These are phyloP conservation scores for Stramenopiles sp. DNA, from an alignment of 352 stramenopile genomes.

Conservation along the genomic window DNA sequence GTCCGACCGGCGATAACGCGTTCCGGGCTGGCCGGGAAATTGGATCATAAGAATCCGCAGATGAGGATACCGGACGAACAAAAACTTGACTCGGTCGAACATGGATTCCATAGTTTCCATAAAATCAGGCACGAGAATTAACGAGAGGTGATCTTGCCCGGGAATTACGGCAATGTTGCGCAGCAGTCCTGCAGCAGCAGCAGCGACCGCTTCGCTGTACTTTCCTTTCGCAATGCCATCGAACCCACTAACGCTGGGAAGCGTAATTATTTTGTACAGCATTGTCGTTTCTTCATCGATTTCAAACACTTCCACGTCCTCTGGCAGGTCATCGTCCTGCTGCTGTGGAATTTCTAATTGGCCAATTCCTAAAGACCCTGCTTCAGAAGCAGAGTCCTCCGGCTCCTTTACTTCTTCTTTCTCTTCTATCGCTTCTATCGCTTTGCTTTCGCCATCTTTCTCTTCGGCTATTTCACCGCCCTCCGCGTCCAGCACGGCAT, in stretches of 20 bases:
- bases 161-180: not conserved
- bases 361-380: not conserved
- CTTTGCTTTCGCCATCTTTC: not conserved
- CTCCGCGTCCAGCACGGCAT: not conserved
- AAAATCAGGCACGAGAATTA: not conserved
- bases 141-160: not conserved
- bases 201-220: not conserved
- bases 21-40: not conserved
- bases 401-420: no score
- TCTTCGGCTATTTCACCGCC: not conserved
- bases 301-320: not conserved
- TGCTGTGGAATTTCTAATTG: not conserved
- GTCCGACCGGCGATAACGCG: not conserved
- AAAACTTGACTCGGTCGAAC: not conserved
- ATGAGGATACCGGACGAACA: not conserved
- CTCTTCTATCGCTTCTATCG: not conserved
- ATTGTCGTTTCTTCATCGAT: not conserved
- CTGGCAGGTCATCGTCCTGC: not conserved
- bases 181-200: not conserved
- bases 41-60: not conserved
- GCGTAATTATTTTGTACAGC: not conserved
- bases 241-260: not conserved
- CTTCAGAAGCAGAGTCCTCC: not conserved
- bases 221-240: not conserved
- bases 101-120: slow-evolving; percentile 1